phyloP scores from a whole-genome alignment of 805 yeast species.

The Naumovozyma dairenensis region DNA sequence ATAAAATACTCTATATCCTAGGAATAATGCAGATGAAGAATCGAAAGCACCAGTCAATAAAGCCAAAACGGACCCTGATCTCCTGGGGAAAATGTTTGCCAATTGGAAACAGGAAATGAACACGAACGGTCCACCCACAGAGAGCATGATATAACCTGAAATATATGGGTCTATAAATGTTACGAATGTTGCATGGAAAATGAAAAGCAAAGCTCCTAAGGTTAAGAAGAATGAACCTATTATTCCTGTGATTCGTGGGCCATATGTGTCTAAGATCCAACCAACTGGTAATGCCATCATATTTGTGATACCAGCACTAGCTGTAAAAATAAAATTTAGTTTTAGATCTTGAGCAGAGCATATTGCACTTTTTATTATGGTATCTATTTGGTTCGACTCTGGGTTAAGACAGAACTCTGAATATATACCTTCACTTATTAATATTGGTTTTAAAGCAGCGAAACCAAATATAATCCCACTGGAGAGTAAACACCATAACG shows the following conservation, averaged over 20 bases:
- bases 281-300: slow-evolving; percentile 79
- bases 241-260: slow-evolving; percentile 72
- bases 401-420: slow-evolving; percentile 45
- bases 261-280: slow-evolving; percentile 60
- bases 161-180: slow-evolving; percentile 52
- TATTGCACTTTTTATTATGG: slow-evolving; percentile 12
- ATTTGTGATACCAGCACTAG: slow-evolving; percentile 82
- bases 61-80: slow-evolving; percentile 74
- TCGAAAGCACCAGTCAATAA: slow-evolving; percentile 90
- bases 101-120: slow-evolving; percentile 85
- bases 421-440: slow-evolving; percentile 71
- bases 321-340: slow-evolving; percentile 71
- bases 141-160: slow-evolving; percentile 63
- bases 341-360: slow-evolving; percentile 78
- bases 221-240: slow-evolving; percentile 56
- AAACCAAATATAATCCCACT: slow-evolving; percentile 95
- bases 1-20: slow-evolving; percentile 60
- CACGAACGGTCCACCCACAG: slow-evolving; percentile 90
- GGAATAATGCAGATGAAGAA: slow-evolving; percentile 80
- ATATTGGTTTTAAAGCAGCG: slow-evolving; percentile 84
- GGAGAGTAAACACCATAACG: slow-evolving; percentile 78
- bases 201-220: slow-evolving; percentile 39
- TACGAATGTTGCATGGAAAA: slow-evolving; percentile 6
- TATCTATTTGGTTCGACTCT: neutral
- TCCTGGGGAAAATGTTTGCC: slow-evolving; percentile 75